Evolutionary conservation across 2,329 filamentous ascomycete genomes (phyloP), one percentile per base, ranked within the genome.

Genomic region (Ophiostoma ips): DNA sequence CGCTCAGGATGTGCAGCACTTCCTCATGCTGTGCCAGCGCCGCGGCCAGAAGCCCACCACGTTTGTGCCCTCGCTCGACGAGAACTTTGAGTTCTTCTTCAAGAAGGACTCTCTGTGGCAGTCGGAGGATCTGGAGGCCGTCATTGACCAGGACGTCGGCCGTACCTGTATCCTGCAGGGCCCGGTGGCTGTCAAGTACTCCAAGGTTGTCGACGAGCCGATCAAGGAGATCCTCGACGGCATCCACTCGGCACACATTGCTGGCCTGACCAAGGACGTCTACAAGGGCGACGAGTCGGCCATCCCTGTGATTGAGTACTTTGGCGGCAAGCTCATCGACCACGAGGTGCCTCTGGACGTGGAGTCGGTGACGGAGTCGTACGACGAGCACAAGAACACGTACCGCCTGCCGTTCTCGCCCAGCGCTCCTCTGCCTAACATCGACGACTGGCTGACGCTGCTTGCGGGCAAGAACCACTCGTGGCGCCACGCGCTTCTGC

Each of bases 21-120:
- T 98, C 75, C 68, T 98, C 49, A 75, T 94, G 33, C 81, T 98
- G 40, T 96, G 89, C 74, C 83, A 92, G 69, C 83, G 88, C 35
- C 86, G 84, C 45, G 84, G 83, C 37, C 92, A 98, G 72, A 98
- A 98, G 76, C 92, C 92, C 2, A 86, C 94, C 28, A 92, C 90
- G 1, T 98, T 98, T 63, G 89, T 98, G 30, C 92, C 92, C 5
- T 75, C 84, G n/a, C 75, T 98, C 19, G 92, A 98, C 60, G 88
- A 94, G 55, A 95, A 90, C 64, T 98, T 98, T 58, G 92, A 98
- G 64, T 95, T 94, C 70, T 98, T 87, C 73, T 98, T 98, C 83
- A 98, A 98, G 81, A 98, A 98, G 73, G 92, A 98, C 66, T 98
- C 92, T 1, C 77, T 98, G 8, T 98, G 92, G 92, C 92, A 98